Conservation (phyloP, 345 rosid genomes). For the Linum tenue region DNA sequence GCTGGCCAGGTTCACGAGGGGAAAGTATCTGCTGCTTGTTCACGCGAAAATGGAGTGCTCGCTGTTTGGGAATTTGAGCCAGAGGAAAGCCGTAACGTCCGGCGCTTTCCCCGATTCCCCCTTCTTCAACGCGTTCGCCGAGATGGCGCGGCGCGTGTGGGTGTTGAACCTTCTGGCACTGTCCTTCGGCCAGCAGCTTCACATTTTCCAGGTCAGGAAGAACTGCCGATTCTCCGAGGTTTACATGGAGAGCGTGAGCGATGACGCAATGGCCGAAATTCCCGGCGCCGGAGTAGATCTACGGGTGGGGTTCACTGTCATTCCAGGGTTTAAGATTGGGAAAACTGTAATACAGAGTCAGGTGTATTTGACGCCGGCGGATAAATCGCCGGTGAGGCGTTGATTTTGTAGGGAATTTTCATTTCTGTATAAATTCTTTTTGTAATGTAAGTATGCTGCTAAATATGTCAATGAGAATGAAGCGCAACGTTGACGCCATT, state of each 20-base stretch:
- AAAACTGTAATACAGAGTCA: conserved; percentile 59
- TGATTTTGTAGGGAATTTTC: neutral
- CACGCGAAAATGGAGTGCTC: conserved; percentile 99
- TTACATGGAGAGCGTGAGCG: conserved; percentile 73
- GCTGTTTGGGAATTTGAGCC: conserved; percentile 75
- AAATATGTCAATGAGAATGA: neutral
- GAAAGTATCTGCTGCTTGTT: conserved; percentile 59
- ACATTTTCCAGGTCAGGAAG: conserved; percentile 54
- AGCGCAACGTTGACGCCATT: neutral
- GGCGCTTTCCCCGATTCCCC: conserved; percentile 74
- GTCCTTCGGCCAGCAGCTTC: conserved; percentile 42
- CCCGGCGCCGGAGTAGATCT: conserved; percentile 25
- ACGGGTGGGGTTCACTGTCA: conserved; percentile 77
- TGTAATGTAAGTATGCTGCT: conserved; percentile 5
- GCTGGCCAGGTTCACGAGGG: conserved; percentile 42
- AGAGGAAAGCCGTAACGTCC: conserved; percentile 58
- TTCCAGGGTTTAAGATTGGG: conserved; percentile 88
- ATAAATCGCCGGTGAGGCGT: conserved; percentile 23
- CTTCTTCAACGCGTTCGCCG: conserved; percentile 54
- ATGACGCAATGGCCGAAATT: conserved; percentile 34
- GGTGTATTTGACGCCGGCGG: conserved; percentile 56
- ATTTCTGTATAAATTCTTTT: neutral
- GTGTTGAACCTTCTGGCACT: conserved; percentile 60
- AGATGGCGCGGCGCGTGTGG: conserved; percentile 82
- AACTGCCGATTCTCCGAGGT: conserved; percentile 79